Percentiles rank a stretch among this genome's conserved stretches.
Conservation (phyloP, 1,139 yeast genomes). For the Protomyces gravidus region DNA sequence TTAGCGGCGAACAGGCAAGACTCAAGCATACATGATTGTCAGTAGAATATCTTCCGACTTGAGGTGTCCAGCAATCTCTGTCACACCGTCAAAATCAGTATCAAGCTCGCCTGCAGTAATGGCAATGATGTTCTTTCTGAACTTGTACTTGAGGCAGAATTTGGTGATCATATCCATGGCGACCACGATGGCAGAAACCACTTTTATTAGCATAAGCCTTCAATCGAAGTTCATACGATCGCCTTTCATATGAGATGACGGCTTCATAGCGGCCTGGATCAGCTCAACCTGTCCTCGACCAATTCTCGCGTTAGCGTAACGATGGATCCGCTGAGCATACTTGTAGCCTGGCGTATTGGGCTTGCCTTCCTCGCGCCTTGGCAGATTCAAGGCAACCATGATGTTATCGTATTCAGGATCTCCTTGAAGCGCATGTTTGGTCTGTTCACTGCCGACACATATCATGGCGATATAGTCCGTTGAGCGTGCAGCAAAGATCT, state of each 20-base stretch:
- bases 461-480: conserved; percentile 54
- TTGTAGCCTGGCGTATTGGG: background rate
- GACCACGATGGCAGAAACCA: conserved; percentile 39
- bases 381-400: conserved; percentile 11
- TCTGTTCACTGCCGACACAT: conserved; percentile 43
- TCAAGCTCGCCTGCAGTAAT: conserved; percentile 45
- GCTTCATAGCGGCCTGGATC: conserved; percentile 36
- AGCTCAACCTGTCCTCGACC: background rate
- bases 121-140: conserved; percentile 45
- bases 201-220: background rate
- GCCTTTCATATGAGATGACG: conserved; percentile 38
- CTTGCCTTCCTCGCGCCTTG: conserved; percentile 3
- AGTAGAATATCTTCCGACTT: conserved; percentile 33
- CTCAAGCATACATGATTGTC: conserved; percentile 35
- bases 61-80: conserved; percentile 34
- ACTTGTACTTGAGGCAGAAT: conserved; percentile 41
- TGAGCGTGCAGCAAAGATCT: conserved; percentile 51
- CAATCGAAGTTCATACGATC: conserved; percentile 33
- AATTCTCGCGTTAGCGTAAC: background rate
- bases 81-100: conserved; percentile 32
- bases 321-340: too few species aligned
- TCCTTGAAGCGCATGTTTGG: conserved; percentile 12
- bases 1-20: too few species aligned
- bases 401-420: conserved; percentile 4
- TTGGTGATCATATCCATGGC: conserved; percentile 41